Conservation (phyloP, 1,284 basidiomycete species). For the Psilocybe mexicana region DNA sequence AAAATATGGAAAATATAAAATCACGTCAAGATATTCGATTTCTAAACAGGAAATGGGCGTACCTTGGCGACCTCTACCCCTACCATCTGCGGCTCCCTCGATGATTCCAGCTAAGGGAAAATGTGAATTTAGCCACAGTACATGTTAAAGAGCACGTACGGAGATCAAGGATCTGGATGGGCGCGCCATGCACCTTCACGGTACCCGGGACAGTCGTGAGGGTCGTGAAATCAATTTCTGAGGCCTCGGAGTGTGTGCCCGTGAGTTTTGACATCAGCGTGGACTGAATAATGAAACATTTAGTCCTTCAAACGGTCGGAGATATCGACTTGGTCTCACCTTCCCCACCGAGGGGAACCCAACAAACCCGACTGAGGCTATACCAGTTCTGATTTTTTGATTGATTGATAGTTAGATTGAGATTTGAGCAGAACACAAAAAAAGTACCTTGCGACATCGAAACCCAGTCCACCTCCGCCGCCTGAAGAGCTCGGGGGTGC, state of each 20-base stretch:
- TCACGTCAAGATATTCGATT: conserved; percentile 2
- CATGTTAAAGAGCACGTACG: conserved; percentile 48
- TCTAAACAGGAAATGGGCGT: conserved; percentile 23
- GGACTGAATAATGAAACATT: conserved; percentile 55
- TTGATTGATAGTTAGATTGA: not conserved
- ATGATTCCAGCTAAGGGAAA: conserved; percentile 85
- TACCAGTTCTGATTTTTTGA: conserved; percentile 70
- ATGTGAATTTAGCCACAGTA: conserved; percentile 2
- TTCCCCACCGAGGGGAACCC: conserved; percentile 88
- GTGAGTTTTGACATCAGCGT: conserved; percentile 98
- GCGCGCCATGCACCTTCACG: conserved; percentile 91
- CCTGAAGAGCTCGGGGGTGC: conserved; percentile 79
- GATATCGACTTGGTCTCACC: conserved; percentile 42
- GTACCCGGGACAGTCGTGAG: conserved; percentile 95
- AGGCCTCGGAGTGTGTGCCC: conserved; percentile 96
- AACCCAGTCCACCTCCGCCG: conserved; percentile 81
- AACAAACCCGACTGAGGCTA: conserved; percentile 95
- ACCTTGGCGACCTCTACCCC: conserved; percentile 97
- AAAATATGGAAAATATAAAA: conserved; percentile 5
- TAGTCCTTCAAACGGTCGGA: conserved; percentile 29
- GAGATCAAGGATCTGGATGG: conserved; percentile 85
- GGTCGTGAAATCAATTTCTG: conserved; percentile 97
- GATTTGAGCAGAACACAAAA: conserved; percentile 3
- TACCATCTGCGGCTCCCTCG: conserved; percentile 97
- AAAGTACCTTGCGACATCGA: conserved; percentile 83